Conservation (phyloP, 495 filamentous ascomycete species). For the Daldinia bambusicola region DNA sequence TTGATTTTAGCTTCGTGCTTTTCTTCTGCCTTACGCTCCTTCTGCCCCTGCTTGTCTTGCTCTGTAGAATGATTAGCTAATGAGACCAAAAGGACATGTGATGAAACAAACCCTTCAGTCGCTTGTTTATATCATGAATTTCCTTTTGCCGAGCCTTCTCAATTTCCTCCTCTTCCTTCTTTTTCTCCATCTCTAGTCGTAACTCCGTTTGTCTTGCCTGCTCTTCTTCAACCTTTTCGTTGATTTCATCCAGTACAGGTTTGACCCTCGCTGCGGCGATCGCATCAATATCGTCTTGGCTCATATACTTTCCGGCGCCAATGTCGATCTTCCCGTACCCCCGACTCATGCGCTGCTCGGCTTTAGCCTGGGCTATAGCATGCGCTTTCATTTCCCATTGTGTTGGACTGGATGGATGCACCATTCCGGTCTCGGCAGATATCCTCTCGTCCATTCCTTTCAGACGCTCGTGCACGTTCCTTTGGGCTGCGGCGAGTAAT, state of each 20-base stretch:
- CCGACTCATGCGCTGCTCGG: conserved; percentile 62
- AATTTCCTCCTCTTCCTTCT: conserved; percentile 56
- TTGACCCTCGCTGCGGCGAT: conserved; percentile 84
- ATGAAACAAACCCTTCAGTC: conserved; percentile 53
- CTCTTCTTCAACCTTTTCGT: conserved; percentile 75
- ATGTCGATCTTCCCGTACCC: conserved; percentile 76
- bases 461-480: conserved; percentile 82
- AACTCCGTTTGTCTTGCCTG: conserved; percentile 66
- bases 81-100: background rate
- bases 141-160: conserved; percentile 59
- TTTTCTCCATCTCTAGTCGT: conserved; percentile 59
- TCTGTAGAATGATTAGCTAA: conserved; percentile 47
- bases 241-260: conserved; percentile 91
- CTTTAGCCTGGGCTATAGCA: conserved; percentile 71
- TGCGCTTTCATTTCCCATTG: conserved; percentile 83
- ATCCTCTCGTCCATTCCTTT: conserved; percentile 82
- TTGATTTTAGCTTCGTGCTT: conserved; percentile 60
- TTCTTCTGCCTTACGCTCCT: conserved; percentile 59
- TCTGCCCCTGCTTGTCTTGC: conserved; percentile 63
- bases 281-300: conserved; percentile 79
- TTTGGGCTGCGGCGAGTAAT: conserved; percentile 81
- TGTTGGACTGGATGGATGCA: conserved; percentile 71
- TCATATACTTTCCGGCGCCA: conserved; percentile 81
- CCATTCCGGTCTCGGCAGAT: conserved; percentile 78
- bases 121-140: conserved; percentile 55